phyloP scores from a whole-genome alignment of 352 stramenopile genomes.

The Phytophthora multivora region DNA sequence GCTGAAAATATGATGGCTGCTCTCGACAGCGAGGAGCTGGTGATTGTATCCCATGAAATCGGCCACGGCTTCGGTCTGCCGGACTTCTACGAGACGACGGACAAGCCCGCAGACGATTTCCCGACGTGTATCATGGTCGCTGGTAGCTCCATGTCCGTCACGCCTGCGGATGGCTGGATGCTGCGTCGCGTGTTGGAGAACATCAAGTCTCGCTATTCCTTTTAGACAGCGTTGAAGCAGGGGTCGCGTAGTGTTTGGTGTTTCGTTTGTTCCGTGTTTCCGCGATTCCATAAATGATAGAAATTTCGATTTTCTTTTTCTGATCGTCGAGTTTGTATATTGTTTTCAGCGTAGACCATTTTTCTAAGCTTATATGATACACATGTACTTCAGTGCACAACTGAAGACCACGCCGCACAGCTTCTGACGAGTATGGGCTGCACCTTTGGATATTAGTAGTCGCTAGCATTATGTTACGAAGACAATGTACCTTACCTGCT shows the following conservation, averaged over 20 bases:
- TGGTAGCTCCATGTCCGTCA: constrained; percentile 10
- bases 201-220: constrained; percentile 14
- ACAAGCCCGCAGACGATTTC: constrained; percentile 8
- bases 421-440: too few relatives aligned
- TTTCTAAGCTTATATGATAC: too few relatives aligned
- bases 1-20: constrained; percentile 22
- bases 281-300: neutral
- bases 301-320: neutral
- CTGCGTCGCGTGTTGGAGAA: constrained; percentile 11
- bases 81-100: constrained; percentile 8
- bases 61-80: constrained; percentile 34
- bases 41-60: constrained; percentile 40
- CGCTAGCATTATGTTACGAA: too few relatives aligned
- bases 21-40: constrained; percentile 18
- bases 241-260: neutral
- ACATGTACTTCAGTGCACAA: too few relatives aligned
- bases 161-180: constrained; percentile 4
- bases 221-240: neutral
- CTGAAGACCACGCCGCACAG: too few relatives aligned
- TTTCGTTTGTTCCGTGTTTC: neutral
- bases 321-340: too few relatives aligned
- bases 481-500: too few relatives aligned
- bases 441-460: too few relatives aligned
- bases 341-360: too few relatives aligned
- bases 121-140: constrained; percentile 13